Base-by-base conservation (phyloP, 169 alveolate genomes). In the Plasmodium coatneyi region DNA sequence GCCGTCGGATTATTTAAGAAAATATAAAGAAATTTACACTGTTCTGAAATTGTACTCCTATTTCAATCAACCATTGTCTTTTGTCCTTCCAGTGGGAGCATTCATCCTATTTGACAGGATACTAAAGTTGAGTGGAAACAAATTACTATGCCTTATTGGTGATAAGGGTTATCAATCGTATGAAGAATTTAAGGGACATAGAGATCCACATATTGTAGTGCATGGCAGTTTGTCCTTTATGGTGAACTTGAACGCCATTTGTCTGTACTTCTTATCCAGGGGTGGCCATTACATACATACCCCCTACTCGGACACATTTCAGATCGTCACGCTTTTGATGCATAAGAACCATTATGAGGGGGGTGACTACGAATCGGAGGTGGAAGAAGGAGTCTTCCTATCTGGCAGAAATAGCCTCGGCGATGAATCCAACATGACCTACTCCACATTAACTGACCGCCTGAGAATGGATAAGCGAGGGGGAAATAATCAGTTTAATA, bases 141-240 rank as follows among this genome's bases (percentile, higher is more conserved):
- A 94, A 84, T 92, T 96, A 39, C 94, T 96, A 36, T 95, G 97
- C 41, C 56, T 96, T 74, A 95, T 96, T 12, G 98, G 98, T 14
- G 98, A 96, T 87, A 96, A 96, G 84, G 98, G 98, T 36, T 96
- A 96, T 74, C 98, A 97, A 25, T 95, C 97, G 16, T 95, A 94
- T 46, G 96, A 96, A 78, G 98, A 96, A 66, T 96, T 96, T 83
- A 81, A 81, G 56, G 97, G 97, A 3, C 84, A 92, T 39, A 92
- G 96, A 74, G 97, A 96, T 36, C 98, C 98, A 16, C 98, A 97
- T 89, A 96, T 97, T 32, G 98, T 97, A 19, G 95, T 97, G 10
- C 98, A 97, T 92, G 98, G 98, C 80, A 95, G 97, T 82, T 91
- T 97, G 60, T 96, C 97, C 16, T 97, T 97, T 92, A 97, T 97